Evolutionary conservation across 2,329 filamentous ascomycete species (phyloP).

Genomic region (Sclerotinia spermophila): DNA sequence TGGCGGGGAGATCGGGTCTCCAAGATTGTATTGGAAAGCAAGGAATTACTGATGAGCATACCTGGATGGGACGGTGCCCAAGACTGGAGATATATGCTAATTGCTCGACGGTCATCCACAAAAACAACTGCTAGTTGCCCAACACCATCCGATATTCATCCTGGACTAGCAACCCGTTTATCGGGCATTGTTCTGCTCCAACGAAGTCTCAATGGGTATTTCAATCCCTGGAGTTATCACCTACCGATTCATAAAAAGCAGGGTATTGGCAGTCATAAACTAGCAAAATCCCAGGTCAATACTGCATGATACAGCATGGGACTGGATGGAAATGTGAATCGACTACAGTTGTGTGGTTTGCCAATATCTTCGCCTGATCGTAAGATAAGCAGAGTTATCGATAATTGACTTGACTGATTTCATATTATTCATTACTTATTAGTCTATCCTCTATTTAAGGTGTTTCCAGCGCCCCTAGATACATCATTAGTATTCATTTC

Average conservation of each 20-base stretch:
- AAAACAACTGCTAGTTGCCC: neutral
- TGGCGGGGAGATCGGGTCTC: neutral
- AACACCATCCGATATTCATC: neutral
- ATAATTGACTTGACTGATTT: neutral
- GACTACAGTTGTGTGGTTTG: neutral
- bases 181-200: neutral
- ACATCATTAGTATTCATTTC: neutral
- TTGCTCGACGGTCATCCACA: neutral
- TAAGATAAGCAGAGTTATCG: neutral
- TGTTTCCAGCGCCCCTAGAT: constrained; percentile 67
- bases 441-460: constrained; percentile 67
- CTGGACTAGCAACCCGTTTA: neutral
- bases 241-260: too few relatives aligned
- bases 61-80: neutral
- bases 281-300: neutral
- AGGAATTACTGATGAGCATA: neutral
- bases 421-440: constrained; percentile 18
- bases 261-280: neutral
- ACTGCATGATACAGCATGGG: neutral
- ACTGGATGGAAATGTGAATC: neutral
- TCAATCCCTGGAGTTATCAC: neutral
- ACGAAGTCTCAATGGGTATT: neutral
- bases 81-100: neutral
- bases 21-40: neutral
- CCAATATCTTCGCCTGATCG: neutral